Conservation (phyloP, 2,329 filamentous ascomycete species). For the Lachnellula hyalina region DNA sequence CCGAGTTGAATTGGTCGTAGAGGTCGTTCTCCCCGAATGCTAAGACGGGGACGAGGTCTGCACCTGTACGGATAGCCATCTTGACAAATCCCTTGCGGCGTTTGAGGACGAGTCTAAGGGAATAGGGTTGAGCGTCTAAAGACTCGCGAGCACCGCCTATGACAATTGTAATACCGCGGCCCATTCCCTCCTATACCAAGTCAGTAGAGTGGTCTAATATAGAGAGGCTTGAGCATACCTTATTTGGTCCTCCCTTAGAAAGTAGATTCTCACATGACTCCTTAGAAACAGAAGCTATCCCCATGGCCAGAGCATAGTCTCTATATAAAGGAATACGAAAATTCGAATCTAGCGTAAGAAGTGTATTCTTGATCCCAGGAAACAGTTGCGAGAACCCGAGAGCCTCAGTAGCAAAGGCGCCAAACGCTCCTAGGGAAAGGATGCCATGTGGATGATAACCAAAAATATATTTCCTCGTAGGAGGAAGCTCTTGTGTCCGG, state of each 20-base stretch:
- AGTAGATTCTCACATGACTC: constrained; percentile 89
- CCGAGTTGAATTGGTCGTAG: constrained; percentile 81
- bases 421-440: constrained; percentile 93
- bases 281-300: constrained; percentile 81
- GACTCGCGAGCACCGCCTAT: constrained; percentile 89
- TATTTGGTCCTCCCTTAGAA: constrained; percentile 69
- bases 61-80: constrained; percentile 84
- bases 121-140: constrained; percentile 77
- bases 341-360: constrained; percentile 92
- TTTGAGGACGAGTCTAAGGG: constrained; percentile 71
- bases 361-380: constrained; percentile 88
- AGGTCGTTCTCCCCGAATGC: constrained; percentile 94
- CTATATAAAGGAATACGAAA: constrained; percentile 91
- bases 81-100: constrained; percentile 91
- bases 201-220: background rate
- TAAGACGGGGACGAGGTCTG: constrained; percentile 86
- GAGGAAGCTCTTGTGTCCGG: constrained; percentile 72
- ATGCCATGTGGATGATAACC: constrained; percentile 98
- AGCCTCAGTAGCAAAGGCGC: constrained; percentile 84
- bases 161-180: constrained; percentile 94
- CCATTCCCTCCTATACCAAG: constrained; percentile 64
- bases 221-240: constrained; percentile 24
- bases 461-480: constrained; percentile 89
- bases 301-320: constrained; percentile 88
- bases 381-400: constrained; percentile 83